These are phyloP conservation scores for Barbarea vulgaris DNA, from an alignment of 345 rosid genomes.

Conservation along the genomic window DNA sequence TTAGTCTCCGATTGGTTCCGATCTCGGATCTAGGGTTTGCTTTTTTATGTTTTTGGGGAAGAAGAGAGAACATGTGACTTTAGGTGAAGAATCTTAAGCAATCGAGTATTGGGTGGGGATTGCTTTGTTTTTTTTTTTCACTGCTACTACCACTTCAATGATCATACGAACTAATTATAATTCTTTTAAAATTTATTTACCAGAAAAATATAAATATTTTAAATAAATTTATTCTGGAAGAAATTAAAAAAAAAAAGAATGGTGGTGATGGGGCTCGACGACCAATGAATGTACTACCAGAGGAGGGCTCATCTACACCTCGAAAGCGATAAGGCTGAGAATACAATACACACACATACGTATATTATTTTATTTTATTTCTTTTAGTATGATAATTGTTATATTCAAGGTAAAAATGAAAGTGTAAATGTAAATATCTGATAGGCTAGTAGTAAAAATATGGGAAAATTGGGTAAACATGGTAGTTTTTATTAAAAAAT, in stretches of 20 bases:
- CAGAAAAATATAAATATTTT: not conserved
- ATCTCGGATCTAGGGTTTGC: conserved; percentile 28
- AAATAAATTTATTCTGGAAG: not conserved
- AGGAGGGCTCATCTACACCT: conserved; percentile 36
- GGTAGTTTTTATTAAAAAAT: too few species aligned
- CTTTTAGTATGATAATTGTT: not conserved
- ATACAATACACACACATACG: not conserved
- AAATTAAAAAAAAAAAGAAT: conserved; percentile 6
- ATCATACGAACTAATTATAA: conserved; percentile 19
- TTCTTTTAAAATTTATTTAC: not conserved
- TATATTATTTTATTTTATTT: not conserved
- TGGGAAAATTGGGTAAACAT: too few species aligned
- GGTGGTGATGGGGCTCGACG: conserved; percentile 60
- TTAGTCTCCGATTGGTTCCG: not conserved
- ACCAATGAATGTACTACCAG: conserved; percentile 45
- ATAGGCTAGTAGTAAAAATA: too few species aligned
- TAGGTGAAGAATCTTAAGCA: conserved; percentile 51
- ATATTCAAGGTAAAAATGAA: not conserved
- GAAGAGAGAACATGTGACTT: conserved; percentile 36
- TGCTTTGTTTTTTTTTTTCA: conserved; percentile 44
- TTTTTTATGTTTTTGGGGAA: not conserved
- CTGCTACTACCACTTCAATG: conserved; percentile 53
- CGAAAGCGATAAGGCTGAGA: conserved; percentile 47
- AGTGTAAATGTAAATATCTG: too few species aligned
- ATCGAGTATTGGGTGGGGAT: conserved; percentile 44